Evolutionary conservation across 768 basidiomycete genomes (phyloP), one percentile per base, ranked within the genome.

Genomic region (Cystobasidium onofrii): DNA sequence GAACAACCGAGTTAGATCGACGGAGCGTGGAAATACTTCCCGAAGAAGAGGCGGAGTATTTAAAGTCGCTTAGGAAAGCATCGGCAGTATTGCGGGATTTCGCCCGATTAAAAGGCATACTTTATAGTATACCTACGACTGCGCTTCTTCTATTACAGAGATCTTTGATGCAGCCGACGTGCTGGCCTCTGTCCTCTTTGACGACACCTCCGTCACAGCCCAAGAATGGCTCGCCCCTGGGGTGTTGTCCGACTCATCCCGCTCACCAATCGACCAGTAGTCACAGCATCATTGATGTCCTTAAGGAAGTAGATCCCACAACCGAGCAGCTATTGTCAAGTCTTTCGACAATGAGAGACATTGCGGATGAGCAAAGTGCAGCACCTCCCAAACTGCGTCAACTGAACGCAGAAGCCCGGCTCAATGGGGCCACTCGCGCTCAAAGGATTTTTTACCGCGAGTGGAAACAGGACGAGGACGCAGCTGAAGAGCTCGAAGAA

Each of bases 51-150:
- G 12, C 31, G 4, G 13, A 20, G 13, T 31, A 61, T 29, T 4
- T 25, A 3, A 39, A 15, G 4, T 61, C 20, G 15, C 10, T 33
- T 3, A 61, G 20, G 25, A 6, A 31, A 33, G 7, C 57, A 33
- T 90, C 25, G 9, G 4, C 46, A 12, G n/a, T n/a, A 9, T n/a
- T 50, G 23, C 86, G 90, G 44, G 86, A 85, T 1, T 81, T 92
- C 54, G 92, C 93, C 81, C 83, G 85, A 0, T 83, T 85, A 1
- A 81, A 88, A 44, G 92, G 93, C 3, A 17, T 7, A 20, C 46
- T 50, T 15, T 60, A 60, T 29, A 27, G 25, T 7, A 34, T 60
- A 34, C 57, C 57, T 4, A 6, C 33, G 25, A 12, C 17, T 13
- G 57, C 33, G 6, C 57, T 60, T 20, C 20, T 34, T 29, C 2